Evolutionary conservation across 139 green algal species (phyloP), one percentile per base, ranked within the genome.

Genomic region (Astrephomene gubernaculifera): DNA sequence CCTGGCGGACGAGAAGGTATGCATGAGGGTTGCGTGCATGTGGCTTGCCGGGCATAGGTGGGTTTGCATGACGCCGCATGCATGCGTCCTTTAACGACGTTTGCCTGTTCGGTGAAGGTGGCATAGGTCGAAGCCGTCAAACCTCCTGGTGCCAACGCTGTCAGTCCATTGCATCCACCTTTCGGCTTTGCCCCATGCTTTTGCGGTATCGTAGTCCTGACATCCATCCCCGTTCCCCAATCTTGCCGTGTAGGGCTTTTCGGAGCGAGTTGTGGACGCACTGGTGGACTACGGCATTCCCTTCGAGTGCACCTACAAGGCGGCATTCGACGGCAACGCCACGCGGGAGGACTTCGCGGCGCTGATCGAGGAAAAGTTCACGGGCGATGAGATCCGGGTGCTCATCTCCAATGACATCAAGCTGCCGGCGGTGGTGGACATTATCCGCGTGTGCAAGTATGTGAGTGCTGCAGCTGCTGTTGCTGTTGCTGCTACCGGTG

Each of bases 231-330:
- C 19, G 35, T 24, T 7, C 27, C 6, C 2, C 4, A 1, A 54
- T 3, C 36, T 53, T 22, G n/a, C 14, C 52, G 31, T 44, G 14
- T 63, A 84, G 65, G 79, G 79, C 33, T 86, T 70, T 35, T 9
- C 6, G 8, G 45, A 78, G 33, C 2, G 43, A 21, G 44, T 86
- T 8, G 49, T 86, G 35, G 65, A 78, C 35, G 65, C 65, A 5
- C 65, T 86, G 65, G 49, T 78, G 27, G 79, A 86, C 79, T 86
- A 79, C 35, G 79, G 79, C 6, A 49, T 86, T 35, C 65, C 79
- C 7, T 86, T 86, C 45, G 79, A 86, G 79, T 86, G 79, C 65
- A 49, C 69, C 29, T 78, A 79, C 65, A 86, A 86, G 79, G 79
- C 65, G 31, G 79, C 78, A 7, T 43, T 74, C 31, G 65, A 73